phyloP scores from a whole-genome alignment of 768 basidiomycete species.

The Suillus subaureus region DNA sequence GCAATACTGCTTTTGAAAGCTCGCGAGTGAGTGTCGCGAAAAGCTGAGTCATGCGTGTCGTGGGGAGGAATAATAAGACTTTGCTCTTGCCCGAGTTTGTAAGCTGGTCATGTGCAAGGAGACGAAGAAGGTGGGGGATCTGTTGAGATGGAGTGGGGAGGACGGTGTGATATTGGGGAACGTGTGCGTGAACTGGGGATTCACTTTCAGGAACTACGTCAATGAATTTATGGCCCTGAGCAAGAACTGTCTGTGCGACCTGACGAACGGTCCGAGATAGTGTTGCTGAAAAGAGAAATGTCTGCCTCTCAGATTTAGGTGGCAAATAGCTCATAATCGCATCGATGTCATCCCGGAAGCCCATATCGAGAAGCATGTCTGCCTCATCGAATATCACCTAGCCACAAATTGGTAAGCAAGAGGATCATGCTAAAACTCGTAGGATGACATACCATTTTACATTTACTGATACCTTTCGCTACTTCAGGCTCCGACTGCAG shows the following conservation, averaged over 20 bases:
- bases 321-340: slow-evolving; percentile 69
- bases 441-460: slow-evolving; percentile 55
- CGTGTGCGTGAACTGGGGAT: slow-evolving; percentile 63
- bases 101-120: slow-evolving; percentile 90
- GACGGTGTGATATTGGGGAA: slow-evolving; percentile 83
- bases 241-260: slow-evolving; percentile 62
- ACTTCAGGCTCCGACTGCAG: slow-evolving; percentile 62
- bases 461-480: slow-evolving; percentile 49
- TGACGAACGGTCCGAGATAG: slow-evolving; percentile 72
- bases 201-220: slow-evolving; percentile 66
- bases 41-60: slow-evolving; percentile 83
- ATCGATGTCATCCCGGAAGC: slow-evolving; percentile 86
- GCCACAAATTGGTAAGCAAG: slow-evolving; percentile 7
- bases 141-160: slow-evolving; percentile 68
- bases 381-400: slow-evolving; percentile 93
- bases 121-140: slow-evolving; percentile 74
- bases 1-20: slow-evolving; percentile 45
- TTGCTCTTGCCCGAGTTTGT: slow-evolving; percentile 66
- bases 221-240: slow-evolving; percentile 67
- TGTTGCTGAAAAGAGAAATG: slow-evolving; percentile 90
- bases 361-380: slow-evolving; percentile 89
- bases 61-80: slow-evolving; percentile 80
- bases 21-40: slow-evolving; percentile 63
- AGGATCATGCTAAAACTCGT: slow-evolving; percentile 4
- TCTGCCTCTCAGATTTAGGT: slow-evolving; percentile 69